These are phyloP conservation scores for Lentinula edodes DNA, from an alignment of 768 basidiomycete genomes.

Conservation along the genomic window DNA sequence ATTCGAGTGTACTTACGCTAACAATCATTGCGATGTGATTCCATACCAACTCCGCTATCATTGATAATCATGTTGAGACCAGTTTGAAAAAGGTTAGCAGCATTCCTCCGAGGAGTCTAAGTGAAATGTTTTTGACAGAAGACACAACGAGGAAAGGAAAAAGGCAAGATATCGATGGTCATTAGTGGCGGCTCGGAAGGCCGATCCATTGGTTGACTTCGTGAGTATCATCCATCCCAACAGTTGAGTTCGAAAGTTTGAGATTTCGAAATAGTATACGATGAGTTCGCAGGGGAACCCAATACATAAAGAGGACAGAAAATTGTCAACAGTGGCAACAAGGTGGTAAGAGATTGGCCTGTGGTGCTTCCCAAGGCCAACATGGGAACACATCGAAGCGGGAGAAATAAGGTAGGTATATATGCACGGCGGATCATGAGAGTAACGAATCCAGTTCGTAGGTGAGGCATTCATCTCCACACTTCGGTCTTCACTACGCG, in stretches of 20 bases:
- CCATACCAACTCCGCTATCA: neutral
- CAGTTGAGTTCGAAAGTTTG: neutral
- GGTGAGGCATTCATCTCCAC: neutral
- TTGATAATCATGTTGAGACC: neutral
- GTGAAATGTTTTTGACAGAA: too few relatives aligned
- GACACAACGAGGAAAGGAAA: too few relatives aligned
- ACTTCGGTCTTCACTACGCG: neutral
- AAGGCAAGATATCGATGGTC: too few relatives aligned
- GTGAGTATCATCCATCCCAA: neutral
- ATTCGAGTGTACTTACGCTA: neutral
- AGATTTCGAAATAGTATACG: neutral
- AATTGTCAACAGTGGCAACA: too few relatives aligned
- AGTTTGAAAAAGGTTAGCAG: neutral
- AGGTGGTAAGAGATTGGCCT: too few relatives aligned
- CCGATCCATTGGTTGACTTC: too few relatives aligned
- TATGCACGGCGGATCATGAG: neutral
- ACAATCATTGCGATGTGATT: neutral
- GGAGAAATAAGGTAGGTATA: too few relatives aligned
- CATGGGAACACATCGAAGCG: neutral
- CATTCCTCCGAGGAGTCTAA: neutral
- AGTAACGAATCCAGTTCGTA: neutral
- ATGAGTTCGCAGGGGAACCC: neutral
- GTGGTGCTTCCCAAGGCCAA: neutral
- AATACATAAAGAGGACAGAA: neutral
- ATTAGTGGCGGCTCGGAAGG: too few relatives aligned